phyloP scores from a whole-genome alignment of 2,329 filamentous ascomycete species.

The Hymenoscyphus repandus region DNA sequence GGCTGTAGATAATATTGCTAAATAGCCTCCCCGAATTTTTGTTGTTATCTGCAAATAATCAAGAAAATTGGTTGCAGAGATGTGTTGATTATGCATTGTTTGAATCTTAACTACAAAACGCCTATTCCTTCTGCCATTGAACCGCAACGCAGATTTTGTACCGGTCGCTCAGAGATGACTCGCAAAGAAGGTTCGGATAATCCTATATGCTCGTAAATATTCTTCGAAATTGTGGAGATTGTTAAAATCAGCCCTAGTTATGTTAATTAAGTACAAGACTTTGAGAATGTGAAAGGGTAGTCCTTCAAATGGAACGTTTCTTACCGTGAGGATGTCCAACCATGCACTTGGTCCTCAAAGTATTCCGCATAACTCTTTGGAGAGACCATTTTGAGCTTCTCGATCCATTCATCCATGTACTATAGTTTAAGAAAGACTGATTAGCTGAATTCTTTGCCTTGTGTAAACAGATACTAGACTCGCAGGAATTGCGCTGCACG shows the following conservation, averaged over 20 bases:
- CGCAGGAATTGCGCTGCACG: no score
- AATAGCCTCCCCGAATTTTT: no score
- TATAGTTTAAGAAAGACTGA: constrained; percentile 36
- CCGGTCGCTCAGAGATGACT: constrained; percentile 37
- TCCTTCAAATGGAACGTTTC: neutral
- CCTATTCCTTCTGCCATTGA: no score
- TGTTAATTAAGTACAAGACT: neutral
- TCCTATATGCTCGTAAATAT: constrained; percentile 57
- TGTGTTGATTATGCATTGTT: no score
- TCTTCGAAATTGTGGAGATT: constrained; percentile 54
- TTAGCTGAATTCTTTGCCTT: neutral
- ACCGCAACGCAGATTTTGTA: no score
- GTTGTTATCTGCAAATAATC: no score
- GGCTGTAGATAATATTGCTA: no score
- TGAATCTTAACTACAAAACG: no score
- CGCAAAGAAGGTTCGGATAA: constrained; percentile 51
- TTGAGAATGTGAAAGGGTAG: neutral
- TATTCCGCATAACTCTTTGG: constrained; percentile 55
- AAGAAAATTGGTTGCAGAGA: no score
- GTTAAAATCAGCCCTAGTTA: constrained; percentile 42
- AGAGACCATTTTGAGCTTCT: constrained; percentile 34
- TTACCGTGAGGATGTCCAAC: constrained; percentile 65
- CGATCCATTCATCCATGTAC: constrained; percentile 31
- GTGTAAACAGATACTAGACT: no score
- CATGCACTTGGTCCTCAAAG: constrained; percentile 64